Evolutionary conservation across 257 asterid genomes (phyloP), one percentile per base, ranked within the genome.

Genomic region (Solanum sparsipilum): DNA sequence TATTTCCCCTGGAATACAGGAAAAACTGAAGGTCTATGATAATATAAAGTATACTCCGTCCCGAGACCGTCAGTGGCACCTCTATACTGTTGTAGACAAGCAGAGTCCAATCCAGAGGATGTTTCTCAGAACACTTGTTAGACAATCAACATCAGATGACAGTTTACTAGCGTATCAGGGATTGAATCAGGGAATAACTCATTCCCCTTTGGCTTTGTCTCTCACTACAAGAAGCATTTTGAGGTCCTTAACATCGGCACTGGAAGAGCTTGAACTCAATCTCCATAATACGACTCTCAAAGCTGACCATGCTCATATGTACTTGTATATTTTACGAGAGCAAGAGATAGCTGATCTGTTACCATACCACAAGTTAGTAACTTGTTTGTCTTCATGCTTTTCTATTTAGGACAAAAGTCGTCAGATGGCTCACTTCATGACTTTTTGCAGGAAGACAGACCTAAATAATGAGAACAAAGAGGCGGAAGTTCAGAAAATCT

Each of bases 31-130:
- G 91, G 93, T 93, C 75, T 96, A 94, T 88, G 95, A 92, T 38
- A 93, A 93, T 89, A 95, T 94, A 86, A 92, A 96, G 82, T 95
- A 96, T 84, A 96, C 99, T 67, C 96, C 98, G 86, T 97, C 99
- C 75, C 95, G 99, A 83, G 99, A 97, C 90, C 95, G 99, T 75
- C 99, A 97, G 91, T 97, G 99, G 99, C 99, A 97, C 93, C 95
- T 95, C 72, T 97, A 97, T 91, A 95, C 98, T 35, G 98, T 96
- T 88, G 79, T 87, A 15, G 99, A 97, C 90, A 96, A 94, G 93
- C 93, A 94, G n/a, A 88, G 89, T 67, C 93, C 93, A 56, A 88
- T 94, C 87, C 96, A 91, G 89, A 95, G 99, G 93, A 91, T 93
- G 95, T 97, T 94, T 91, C 96, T 97, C 68, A 92, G 99, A 91